These are phyloP conservation scores for Neckera pumila DNA, from an alignment of 225 moss, liverwort and hornwort species.

Conservation along the genomic window DNA sequence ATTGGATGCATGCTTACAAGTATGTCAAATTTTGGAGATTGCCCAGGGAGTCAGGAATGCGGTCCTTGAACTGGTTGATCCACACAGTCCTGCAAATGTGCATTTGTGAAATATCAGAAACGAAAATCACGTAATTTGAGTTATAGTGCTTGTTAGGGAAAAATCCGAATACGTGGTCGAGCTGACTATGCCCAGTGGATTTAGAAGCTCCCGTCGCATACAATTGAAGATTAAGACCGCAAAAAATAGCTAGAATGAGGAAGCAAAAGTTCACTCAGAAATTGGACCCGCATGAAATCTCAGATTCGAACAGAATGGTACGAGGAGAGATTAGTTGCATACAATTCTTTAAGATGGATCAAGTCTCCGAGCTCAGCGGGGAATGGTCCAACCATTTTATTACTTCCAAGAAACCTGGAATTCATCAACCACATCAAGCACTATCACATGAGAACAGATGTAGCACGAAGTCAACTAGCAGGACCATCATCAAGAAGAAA, in stretches of 20 bases:
- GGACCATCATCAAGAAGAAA: neutral
- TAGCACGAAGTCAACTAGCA: neutral
- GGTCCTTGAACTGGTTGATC: neutral
- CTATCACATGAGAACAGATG: neutral
- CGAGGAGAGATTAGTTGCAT: neutral
- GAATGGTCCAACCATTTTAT: conserved; percentile 1
- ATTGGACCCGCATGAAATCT: neutral
- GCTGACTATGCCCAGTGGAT: neutral
- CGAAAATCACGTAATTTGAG: neutral
- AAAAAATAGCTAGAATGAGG: neutral
- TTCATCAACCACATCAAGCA: neutral
- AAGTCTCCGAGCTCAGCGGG: conserved; percentile 13
- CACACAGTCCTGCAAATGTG: conserved; percentile 24
- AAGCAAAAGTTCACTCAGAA: neutral
- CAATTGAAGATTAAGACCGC: neutral
- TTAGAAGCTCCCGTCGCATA: neutral
- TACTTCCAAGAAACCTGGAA: conserved; percentile 32
- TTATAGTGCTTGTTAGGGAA: neutral
- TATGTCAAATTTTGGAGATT: conserved; percentile 23
- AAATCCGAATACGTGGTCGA: neutral
- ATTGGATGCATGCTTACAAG: conserved; percentile 8
- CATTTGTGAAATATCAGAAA: neutral
- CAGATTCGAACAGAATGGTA: neutral
- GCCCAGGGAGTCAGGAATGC: conserved; percentile 24
- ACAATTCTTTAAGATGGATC: conserved; percentile 12